phyloP scores from a whole-genome alignment of 208 protist genomes.

The Leishmania guyanensis region DNA sequence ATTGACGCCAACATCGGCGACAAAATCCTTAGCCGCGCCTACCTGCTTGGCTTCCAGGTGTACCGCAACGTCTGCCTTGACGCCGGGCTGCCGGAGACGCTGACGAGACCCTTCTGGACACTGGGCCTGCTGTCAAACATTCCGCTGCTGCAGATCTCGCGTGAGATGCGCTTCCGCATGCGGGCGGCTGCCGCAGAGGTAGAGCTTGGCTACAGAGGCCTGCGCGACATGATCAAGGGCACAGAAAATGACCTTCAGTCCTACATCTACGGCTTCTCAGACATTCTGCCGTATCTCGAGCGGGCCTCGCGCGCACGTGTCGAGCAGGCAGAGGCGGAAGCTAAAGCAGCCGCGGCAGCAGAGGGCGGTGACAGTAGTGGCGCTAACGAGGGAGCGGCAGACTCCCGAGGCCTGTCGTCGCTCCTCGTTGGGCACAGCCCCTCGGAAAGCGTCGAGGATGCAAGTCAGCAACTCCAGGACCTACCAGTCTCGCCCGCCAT shows the following conservation, averaged over 20 bases:
- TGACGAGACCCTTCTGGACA: conserved; percentile 49
- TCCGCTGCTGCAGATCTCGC: conserved; percentile 44
- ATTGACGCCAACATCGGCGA: conserved; percentile 49
- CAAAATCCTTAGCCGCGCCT: conserved; percentile 49
- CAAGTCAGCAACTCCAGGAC: neutral
- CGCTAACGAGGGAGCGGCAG: neutral
- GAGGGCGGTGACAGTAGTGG: neutral
- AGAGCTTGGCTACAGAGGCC: conserved; percentile 34
- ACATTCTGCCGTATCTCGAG: conserved; percentile 34
- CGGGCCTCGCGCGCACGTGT: conserved; percentile 22
- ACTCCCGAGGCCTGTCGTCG: neutral
- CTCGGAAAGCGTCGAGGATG: neutral
- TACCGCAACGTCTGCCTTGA: conserved; percentile 46
- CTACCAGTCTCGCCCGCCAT: neutral
- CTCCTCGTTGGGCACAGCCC: neutral
- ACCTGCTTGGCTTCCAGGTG: conserved; percentile 39
- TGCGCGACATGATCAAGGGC: conserved; percentile 44
- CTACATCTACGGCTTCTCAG: conserved; percentile 39
- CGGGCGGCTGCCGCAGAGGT: conserved; percentile 56
- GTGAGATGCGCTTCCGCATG: conserved; percentile 54
- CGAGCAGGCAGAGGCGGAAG: conserved; percentile 25
- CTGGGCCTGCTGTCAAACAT: conserved; percentile 45
- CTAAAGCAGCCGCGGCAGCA: conserved; percentile 11
- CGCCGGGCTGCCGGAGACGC: conserved; percentile 44
- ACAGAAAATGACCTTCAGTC: conserved; percentile 46